A percentile compares a stretch with the other conserved stretches of the same genome.
Conservation (phyloP, 129 eudicot species). For the carrot (Daucus carota) region DH1_v3.0 NC_030385.2:40159501-40160000, state of each 20-base stretch:
- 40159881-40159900: too few species aligned
- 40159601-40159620: not conserved
- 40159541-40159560: conserved; percentile 27
- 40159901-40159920: not conserved
- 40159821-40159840: conserved; percentile 37
- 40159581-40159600: not conserved
- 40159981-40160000: conserved; percentile 37
- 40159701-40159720: not conserved
- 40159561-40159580: conserved; percentile 27
- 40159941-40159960: conserved; percentile 25
- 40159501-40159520: conserved; percentile 37
- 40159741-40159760: conserved; percentile 32
- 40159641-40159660: not conserved
- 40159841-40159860: not conserved
- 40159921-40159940: conserved; percentile 36
- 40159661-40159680: not conserved
- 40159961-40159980: conserved; percentile 48
- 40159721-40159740: conserved; percentile 31
- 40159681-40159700: not conserved
- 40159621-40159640: not conserved
- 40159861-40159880: not conserved
- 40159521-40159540: conserved; percentile 23
- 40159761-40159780: conserved; percentile 30
- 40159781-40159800: conserved; percentile 28
- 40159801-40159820: conserved; percentile 38